Percentiles rank a stretch among this genome's conserved stretches.
Conservation (phyloP, 192 early-diverging fungal species). For the Irineochytrium annulatum region DNA sequence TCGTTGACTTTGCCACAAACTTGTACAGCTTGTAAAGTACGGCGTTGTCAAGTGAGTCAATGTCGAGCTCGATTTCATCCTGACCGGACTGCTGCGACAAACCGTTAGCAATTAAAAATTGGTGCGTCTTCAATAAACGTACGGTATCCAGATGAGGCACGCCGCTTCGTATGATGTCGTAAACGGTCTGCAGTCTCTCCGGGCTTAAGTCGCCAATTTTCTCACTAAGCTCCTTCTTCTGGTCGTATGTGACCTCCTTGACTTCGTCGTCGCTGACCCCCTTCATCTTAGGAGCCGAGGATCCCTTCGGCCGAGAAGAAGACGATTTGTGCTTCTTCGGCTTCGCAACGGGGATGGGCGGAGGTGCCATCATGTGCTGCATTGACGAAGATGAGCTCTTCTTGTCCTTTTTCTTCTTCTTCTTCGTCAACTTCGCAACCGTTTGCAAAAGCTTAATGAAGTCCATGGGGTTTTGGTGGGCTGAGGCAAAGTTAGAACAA, state of each 20-base stretch:
- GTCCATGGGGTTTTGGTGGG: no score
- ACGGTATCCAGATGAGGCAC: constrained; percentile 17
- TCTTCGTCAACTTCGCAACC: constrained; percentile 18
- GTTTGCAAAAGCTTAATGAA: constrained; percentile 24
- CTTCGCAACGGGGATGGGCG: constrained; percentile 2
- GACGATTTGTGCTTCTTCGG: constrained; percentile 4
- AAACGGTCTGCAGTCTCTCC: constrained; percentile 63
- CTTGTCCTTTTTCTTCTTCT: constrained; percentile 31
- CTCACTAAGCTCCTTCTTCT: constrained; percentile 82
- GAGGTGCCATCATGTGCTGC: not conserved
- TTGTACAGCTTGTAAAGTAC: constrained; percentile 83
- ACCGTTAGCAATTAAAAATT: not conserved
- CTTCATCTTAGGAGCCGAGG: constrained; percentile 17
- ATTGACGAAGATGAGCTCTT: no score
- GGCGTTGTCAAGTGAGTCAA: constrained; percentile 78
- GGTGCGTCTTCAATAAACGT: not conserved
- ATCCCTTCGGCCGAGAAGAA: not conserved
- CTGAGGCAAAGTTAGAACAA: no score
- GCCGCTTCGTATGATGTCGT: constrained; percentile 66
- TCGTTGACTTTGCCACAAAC: constrained; percentile 56
- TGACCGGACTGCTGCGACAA: constrained; percentile 40
- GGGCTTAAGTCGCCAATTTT: constrained; percentile 52
- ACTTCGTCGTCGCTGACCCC: constrained; percentile 11
- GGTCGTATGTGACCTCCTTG: constrained; percentile 71
- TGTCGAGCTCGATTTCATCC: constrained; percentile 94